Evolutionary conservation across 2,329 filamentous ascomycete genomes (phyloP).

Genomic region (Cordyceps militaris): DNA sequence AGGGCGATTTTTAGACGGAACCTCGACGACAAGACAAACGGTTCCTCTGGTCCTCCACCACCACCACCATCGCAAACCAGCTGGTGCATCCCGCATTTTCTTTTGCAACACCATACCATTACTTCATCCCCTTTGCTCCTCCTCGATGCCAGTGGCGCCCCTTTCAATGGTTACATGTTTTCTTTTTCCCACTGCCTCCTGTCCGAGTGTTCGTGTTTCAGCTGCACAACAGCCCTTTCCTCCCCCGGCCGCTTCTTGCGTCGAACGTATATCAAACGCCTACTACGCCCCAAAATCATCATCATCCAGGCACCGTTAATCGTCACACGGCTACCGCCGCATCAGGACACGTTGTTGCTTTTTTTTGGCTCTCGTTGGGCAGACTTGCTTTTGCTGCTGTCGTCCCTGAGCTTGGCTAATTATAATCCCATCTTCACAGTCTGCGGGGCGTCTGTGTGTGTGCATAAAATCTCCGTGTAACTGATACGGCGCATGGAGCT

Average conservation of each 20-base stretch:
- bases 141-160: not conserved
- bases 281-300: not conserved
- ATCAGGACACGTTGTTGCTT: not conserved
- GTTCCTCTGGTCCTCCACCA: not conserved
- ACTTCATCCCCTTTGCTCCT: not conserved
- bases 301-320: not conserved
- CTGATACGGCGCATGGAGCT: not conserved
- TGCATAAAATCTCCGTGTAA: not conserved
- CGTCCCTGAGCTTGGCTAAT: not conserved
- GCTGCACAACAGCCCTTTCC: not conserved
- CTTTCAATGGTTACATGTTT: constrained; percentile 9
- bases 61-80: not conserved
- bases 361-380: not conserved
- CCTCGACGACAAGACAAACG: too few species aligned
- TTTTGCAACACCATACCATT: constrained; percentile 1
- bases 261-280: constrained; percentile 6
- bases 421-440: constrained; percentile 4
- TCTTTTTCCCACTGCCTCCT: not conserved
- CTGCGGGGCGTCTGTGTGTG: constrained; percentile 11
- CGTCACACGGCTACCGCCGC: not conserved
- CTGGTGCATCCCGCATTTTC: not conserved
- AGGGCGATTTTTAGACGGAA: too few species aligned
- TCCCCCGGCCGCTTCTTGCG: not conserved
- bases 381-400: not conserved
- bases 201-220: constrained; percentile 10